These are phyloP conservation scores for Globisporangium alternatum DNA, from an alignment of 352 stramenopile genomes.

Conservation along the genomic window DNA sequence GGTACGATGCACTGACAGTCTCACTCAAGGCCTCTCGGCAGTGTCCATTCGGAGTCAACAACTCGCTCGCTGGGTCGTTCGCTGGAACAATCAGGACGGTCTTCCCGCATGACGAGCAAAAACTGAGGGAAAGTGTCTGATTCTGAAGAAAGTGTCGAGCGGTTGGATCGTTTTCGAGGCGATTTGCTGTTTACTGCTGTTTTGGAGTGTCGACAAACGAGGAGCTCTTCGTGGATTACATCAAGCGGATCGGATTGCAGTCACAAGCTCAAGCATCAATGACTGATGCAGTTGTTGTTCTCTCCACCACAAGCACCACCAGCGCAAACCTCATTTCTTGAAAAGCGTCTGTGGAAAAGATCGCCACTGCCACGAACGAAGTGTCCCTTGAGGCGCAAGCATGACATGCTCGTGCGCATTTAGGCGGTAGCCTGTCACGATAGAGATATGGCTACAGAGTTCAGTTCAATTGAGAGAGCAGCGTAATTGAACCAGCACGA, in stretches of 20 bases:
- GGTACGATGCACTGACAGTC: no score
- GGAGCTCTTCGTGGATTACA: not conserved
- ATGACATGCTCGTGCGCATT: not conserved
- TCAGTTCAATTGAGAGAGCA: no score
- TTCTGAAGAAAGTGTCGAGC: not conserved
- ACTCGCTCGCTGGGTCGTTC: not conserved
- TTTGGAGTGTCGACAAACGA: not conserved
- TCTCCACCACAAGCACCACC: not conserved
- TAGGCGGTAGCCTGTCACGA: not conserved
- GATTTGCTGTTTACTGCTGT: not conserved
- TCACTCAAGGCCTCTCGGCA: no score
- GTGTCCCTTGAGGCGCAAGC: not conserved
- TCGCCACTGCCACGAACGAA: no score
- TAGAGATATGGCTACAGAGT: not conserved
- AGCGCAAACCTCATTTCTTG: not conserved
- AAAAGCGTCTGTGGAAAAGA: not conserved
- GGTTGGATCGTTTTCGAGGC: not conserved
- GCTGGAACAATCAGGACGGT: not conserved
- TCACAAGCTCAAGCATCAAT: no score
- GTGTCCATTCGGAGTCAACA: no score
- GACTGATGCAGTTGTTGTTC: not conserved
- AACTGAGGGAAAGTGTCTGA: constrained; percentile 5
- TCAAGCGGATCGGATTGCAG: no score
- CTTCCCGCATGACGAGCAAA: constrained; percentile 4
- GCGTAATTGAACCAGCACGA: no score